Percentiles rank a stretch among this genome's conserved stretches.
Conservation (phyloP, 805 yeast genomes). For the Saccharomycopsis sp. region DNA sequence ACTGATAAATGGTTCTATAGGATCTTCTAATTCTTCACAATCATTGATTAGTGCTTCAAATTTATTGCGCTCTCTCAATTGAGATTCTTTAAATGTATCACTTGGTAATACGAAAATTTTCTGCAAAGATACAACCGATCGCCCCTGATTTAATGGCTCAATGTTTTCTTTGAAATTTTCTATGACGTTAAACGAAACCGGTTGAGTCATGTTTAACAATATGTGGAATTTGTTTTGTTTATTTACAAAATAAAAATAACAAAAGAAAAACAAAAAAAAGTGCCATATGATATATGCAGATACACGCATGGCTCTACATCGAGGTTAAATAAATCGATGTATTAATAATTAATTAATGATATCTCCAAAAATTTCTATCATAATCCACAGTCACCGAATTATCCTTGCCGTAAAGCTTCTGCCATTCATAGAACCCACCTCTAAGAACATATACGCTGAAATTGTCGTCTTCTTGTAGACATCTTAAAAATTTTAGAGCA, state of each 20-base stretch:
- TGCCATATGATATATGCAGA: background rate
- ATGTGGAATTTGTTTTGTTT: background rate
- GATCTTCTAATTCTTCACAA: slow-evolving; percentile 71
- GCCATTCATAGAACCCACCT: slow-evolving; percentile 91
- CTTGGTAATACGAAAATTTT: slow-evolving; percentile 32
- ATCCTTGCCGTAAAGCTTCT: slow-evolving; percentile 63
- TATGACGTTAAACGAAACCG: slow-evolving; percentile 34
- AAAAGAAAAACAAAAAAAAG: background rate
- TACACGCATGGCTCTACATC: too few relatives aligned
- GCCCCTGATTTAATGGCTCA: slow-evolving; percentile 56
- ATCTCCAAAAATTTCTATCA: slow-evolving; percentile 37
- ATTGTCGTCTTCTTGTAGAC: slow-evolving; percentile 22
- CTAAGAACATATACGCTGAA: slow-evolving; percentile 57
- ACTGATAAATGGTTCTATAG: slow-evolving; percentile 66
- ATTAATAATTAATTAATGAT: slow-evolving; percentile 6
- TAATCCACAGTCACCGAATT: slow-evolving; percentile 53
- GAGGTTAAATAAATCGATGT: background rate
- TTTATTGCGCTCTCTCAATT: slow-evolving; percentile 33
- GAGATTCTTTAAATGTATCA: slow-evolving; percentile 26
- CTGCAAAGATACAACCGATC: slow-evolving; percentile 55
- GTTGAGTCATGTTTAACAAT: background rate
- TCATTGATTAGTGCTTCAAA: slow-evolving; percentile 46
- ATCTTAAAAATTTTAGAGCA: slow-evolving; percentile 50
- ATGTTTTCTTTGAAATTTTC: slow-evolving; percentile 75
- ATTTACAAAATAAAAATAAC: background rate